These are phyloP conservation scores for Calonectria naviculata DNA, from an alignment of 2,329 filamentous ascomycete species.

Conservation along the genomic window DNA sequence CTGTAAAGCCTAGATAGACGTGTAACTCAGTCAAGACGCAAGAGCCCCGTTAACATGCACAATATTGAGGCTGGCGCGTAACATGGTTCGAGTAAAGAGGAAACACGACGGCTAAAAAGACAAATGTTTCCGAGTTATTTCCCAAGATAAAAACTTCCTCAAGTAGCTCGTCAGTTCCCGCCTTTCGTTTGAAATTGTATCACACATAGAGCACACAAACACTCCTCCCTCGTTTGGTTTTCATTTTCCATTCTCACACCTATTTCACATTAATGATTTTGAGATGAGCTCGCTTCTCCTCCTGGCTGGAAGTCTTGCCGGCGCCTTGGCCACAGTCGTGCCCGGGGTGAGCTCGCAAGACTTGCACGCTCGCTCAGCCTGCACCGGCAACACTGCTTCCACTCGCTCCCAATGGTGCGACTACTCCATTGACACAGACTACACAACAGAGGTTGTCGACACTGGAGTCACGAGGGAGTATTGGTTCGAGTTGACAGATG, in stretches of 20 bases:
- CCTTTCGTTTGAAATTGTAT: background rate
- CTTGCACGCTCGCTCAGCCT: conserved; percentile 19
- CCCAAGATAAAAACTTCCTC: background rate
- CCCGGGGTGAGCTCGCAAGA: background rate
- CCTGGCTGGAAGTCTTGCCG: conserved; percentile 3
- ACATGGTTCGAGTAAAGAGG: background rate
- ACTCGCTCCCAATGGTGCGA: conserved; percentile 57
- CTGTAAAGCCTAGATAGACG: background rate
- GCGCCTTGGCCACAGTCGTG: background rate
- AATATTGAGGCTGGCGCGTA: background rate
- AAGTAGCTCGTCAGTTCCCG: background rate
- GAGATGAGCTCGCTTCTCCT: background rate
- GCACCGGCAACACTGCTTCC: conserved; percentile 44
- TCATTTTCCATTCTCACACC: background rate
- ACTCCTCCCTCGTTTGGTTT: background rate
- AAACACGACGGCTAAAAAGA: background rate
- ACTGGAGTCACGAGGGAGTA: conserved; percentile 65
- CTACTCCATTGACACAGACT: conserved; percentile 60
- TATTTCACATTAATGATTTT: background rate
- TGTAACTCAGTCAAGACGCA: background rate
- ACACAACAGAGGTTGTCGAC: conserved; percentile 52
- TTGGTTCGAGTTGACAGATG: conserved; percentile 55
- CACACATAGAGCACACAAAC: background rate
- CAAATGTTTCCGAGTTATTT: background rate
- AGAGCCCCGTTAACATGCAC: conserved; percentile 1